Conservation (phyloP, 202 grass and related monocot genomes). For the Eragrostis tef region DNA sequence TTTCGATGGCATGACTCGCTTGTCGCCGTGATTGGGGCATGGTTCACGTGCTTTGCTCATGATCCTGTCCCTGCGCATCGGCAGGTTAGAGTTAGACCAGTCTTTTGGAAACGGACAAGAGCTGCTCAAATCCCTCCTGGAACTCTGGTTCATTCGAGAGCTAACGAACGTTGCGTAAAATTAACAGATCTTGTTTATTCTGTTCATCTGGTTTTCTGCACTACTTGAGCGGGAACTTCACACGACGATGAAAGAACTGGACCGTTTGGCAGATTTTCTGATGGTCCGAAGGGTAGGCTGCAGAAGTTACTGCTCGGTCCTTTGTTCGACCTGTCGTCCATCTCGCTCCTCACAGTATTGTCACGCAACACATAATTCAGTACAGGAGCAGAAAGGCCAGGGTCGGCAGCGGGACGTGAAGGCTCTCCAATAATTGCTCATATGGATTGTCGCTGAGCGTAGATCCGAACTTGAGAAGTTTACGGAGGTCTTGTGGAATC, state of each 20-base stretch:
- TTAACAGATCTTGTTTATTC: background rate
- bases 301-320: slow-evolving; percentile 6
- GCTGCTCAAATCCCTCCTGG: background rate
- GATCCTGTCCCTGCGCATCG: background rate
- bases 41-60: slow-evolving; percentile 14
- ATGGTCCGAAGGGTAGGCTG: background rate
- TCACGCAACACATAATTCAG: background rate
- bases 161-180: background rate
- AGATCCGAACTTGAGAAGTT: background rate
- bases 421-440: slow-evolving; percentile 30
- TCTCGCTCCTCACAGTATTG: background rate
- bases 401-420: slow-evolving; percentile 10
- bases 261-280: background rate
- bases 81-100: background rate
- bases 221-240: background rate
- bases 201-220: background rate
- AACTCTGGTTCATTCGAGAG: too few relatives aligned
- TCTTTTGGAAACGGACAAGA: slow-evolving; percentile 7
- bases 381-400: background rate
- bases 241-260: background rate
- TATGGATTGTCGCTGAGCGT: background rate
- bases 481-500: background rate
- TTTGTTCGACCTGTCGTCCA: slow-evolving; percentile 15
- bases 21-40: background rate
- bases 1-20: background rate